Conservation (phyloP, 345 rosid species). For the Eucalyptus shirleyi region DNA sequence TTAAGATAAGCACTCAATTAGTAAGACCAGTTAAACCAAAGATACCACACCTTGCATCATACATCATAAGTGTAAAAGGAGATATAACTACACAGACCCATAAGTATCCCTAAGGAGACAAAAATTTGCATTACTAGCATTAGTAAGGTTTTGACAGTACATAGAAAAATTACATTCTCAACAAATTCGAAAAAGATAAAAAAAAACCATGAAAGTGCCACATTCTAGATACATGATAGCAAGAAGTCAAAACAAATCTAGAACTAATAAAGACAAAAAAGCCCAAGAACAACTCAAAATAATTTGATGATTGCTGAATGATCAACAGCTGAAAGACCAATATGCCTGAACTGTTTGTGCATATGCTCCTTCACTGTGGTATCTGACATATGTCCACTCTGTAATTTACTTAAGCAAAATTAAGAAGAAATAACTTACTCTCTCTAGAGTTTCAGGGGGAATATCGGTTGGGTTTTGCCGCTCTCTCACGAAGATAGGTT, state of each 20-base stretch:
- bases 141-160: not conserved
- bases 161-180: not conserved
- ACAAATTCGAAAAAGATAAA: not conserved
- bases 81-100: not conserved
- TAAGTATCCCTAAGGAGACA: not conserved
- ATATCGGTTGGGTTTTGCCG: constrained; percentile 22
- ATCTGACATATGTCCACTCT: not conserved
- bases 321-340: not conserved
- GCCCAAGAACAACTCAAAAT: not conserved
- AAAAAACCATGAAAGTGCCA: not conserved
- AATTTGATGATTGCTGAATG: not conserved
- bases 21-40: not conserved
- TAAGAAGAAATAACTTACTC: constrained; percentile 13
- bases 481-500: not conserved
- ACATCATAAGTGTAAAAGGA: not conserved
- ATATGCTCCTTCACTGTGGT: not conserved
- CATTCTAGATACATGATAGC: not conserved
- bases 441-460: constrained; percentile 38
- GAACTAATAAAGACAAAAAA: not conserved
- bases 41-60: not conserved
- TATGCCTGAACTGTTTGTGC: not conserved
- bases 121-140: not conserved
- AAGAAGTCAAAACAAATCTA: not conserved
- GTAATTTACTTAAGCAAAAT: not conserved
- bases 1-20: not conserved